Evolutionary conservation across 2,329 filamentous ascomycete species (phyloP).

Genomic region (Colletotrichum trifolii): DNA sequence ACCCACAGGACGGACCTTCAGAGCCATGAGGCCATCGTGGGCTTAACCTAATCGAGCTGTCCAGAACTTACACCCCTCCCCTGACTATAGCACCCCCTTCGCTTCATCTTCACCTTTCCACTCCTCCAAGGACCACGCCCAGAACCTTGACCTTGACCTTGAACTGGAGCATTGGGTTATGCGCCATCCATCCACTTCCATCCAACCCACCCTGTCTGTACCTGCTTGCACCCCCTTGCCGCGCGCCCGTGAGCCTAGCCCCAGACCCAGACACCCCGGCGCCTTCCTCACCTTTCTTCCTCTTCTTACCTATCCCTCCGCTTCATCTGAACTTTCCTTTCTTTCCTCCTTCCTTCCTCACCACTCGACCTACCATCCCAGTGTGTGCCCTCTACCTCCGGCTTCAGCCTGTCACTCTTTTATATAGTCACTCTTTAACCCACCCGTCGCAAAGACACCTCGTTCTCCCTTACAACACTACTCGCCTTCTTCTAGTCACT

Average conservation of each 20-base stretch:
- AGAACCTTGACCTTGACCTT: background rate
- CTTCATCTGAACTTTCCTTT: constrained; percentile 29
- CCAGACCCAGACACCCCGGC: constrained; percentile 3
- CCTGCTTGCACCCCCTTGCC: constrained; percentile 31
- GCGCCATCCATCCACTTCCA: background rate
- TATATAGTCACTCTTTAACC: constrained; percentile 37
- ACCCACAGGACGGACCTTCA: background rate
- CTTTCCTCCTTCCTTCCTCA: constrained; percentile 29
- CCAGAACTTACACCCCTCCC: background rate
- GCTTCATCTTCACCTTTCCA: background rate
- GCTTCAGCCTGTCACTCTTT: constrained; percentile 37
- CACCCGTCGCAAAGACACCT: constrained; percentile 26
- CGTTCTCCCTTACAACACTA: constrained; percentile 16
- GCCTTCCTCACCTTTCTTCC: constrained; percentile 29
- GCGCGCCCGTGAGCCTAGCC: constrained; percentile 32
- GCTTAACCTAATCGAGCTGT: constrained; percentile 4
- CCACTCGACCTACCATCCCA: constrained; percentile 14
- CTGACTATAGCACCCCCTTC: background rate
- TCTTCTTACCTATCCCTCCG: constrained; percentile 33
- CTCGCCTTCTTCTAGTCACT: constrained; percentile 33
- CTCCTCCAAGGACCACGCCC: background rate
- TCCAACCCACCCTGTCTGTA: background rate
- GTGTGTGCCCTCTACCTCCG: constrained; percentile 30
- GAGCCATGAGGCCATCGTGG: constrained; percentile 9
- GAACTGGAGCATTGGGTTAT: no score